Evolutionary conservation across 2,329 filamentous ascomycete genomes (phyloP).

Genomic region (Aspergillus candidus): DNA sequence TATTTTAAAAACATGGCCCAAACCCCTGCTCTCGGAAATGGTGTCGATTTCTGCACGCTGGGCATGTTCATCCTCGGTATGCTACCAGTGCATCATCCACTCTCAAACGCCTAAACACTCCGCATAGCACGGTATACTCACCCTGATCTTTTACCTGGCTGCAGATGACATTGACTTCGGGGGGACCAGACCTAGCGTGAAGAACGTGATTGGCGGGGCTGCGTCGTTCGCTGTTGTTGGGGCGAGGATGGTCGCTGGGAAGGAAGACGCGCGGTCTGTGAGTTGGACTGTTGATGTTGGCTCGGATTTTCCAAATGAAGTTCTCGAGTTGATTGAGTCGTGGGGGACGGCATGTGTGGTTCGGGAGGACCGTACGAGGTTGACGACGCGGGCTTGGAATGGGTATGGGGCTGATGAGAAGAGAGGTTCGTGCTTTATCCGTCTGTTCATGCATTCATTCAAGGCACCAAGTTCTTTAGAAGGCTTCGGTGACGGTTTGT

Average conservation of each 20-base stretch:
- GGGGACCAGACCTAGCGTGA: slow-evolving; percentile 61
- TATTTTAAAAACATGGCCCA: too few species aligned
- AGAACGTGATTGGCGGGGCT: slow-evolving; percentile 78
- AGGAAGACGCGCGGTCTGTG: slow-evolving; percentile 58
- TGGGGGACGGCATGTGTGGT: slow-evolving; percentile 73
- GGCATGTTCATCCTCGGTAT: slow-evolving; percentile 61
- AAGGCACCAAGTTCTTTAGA: neutral
- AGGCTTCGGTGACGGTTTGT: neutral
- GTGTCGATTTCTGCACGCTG: slow-evolving; percentile 53
- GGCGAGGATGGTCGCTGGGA: slow-evolving; percentile 77
- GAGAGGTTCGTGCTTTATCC: slow-evolving; percentile 39
- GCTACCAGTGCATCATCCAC: slow-evolving; percentile 5
- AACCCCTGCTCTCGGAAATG: neutral
- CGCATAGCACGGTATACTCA: slow-evolving; percentile 9
- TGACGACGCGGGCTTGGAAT: slow-evolving; percentile 91
- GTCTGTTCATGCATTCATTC: neutral
- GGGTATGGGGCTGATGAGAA: slow-evolving; percentile 69
- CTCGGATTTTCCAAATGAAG: slow-evolving; percentile 69
- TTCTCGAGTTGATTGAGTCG: slow-evolving; percentile 58
- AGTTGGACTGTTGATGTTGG: slow-evolving; percentile 91
- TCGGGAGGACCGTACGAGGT: slow-evolving; percentile 57
- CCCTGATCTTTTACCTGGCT: neutral
- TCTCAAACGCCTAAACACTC: slow-evolving; percentile 1
- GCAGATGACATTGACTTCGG: slow-evolving; percentile 87
- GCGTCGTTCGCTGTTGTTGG: slow-evolving; percentile 83